These are phyloP conservation scores for Zygnema circumcarinatum DNA, from an alignment of 139 green algal genomes.

Conservation along the genomic window DNA sequence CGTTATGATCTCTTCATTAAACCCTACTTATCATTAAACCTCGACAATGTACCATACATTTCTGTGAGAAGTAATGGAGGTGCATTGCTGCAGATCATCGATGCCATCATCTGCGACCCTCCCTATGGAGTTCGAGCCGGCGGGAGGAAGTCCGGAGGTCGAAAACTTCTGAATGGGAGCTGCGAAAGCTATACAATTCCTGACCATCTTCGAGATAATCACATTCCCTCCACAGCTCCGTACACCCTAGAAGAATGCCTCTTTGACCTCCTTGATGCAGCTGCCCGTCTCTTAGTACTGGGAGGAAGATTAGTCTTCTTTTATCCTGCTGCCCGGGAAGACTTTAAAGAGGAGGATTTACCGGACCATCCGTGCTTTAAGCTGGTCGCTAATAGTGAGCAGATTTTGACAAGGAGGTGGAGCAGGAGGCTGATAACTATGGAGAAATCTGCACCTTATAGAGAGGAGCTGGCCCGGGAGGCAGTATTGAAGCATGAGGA, in stretches of 20 bases:
- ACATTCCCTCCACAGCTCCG: constrained; percentile 79
- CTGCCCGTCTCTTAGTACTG: constrained; percentile 74
- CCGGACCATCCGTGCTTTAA: constrained; percentile 73
- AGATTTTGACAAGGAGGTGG: constrained; percentile 82
- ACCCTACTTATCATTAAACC: too few relatives aligned
- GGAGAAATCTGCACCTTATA: constrained; percentile 70
- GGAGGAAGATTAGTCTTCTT: constrained; percentile 62
- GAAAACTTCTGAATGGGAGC: constrained; percentile 53
- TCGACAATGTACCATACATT: too few relatives aligned
- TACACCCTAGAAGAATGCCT: constrained; percentile 91
- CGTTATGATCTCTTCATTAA: too few relatives aligned
- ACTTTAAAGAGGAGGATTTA: constrained; percentile 73
- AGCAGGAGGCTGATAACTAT: constrained; percentile 88
- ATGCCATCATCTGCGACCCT: constrained; percentile 86
- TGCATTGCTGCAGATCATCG: background rate
- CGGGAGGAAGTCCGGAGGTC: constrained; percentile 76
- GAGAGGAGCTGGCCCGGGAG: background rate
- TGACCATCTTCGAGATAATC: constrained; percentile 62
- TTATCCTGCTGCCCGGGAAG: constrained; percentile 58
- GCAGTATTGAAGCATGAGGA: constrained; percentile 20
- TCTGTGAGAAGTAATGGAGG: background rate
- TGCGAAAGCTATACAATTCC: constrained; percentile 31
- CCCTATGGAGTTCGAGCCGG: constrained; percentile 94
- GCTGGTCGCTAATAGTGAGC: constrained; percentile 77
- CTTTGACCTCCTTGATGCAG: constrained; percentile 83